phyloP scores from a whole-genome alignment of 306 rosid genomes.

The Begonia loranthoides region DNA sequence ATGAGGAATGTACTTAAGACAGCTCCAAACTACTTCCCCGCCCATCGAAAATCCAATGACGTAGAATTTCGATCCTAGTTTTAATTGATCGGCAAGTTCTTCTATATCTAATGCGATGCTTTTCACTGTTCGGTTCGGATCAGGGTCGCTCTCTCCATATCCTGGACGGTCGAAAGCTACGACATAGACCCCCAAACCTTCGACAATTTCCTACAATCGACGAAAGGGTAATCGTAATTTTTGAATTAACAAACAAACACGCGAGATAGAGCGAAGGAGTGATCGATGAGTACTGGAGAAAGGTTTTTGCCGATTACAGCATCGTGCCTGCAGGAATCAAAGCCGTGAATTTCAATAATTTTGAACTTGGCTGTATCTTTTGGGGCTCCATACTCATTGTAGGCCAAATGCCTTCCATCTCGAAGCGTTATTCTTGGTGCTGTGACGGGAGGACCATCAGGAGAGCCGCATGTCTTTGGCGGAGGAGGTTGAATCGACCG shows the following conservation, averaged over 20 bases:
- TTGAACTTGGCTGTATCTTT: conserved; percentile 55
- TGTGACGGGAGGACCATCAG: conserved; percentile 60
- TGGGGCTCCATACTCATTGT: conserved; percentile 64
- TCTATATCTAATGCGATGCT: conserved; percentile 70
- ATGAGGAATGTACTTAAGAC: conserved; percentile 73
- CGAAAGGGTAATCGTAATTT: conserved; percentile 1
- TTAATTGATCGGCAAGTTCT: conserved; percentile 76
- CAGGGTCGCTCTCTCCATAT: conserved; percentile 90
- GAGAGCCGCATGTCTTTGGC: conserved; percentile 61
- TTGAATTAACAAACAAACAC: too few species aligned
- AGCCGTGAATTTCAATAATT: conserved; percentile 47
- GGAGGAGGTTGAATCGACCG: conserved; percentile 67
- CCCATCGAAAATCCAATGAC: conserved; percentile 70
- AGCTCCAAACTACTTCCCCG: conserved; percentile 69
- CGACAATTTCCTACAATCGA: conserved; percentile 34
- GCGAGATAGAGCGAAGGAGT: background rate
- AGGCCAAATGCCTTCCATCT: conserved; percentile 85
- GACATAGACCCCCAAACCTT: conserved; percentile 47
- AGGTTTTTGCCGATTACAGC: conserved; percentile 24
- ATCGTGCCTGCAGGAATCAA: conserved; percentile 54
- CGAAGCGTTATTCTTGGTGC: conserved; percentile 63
- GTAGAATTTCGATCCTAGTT: conserved; percentile 64
- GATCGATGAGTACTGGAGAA: conserved; percentile 34
- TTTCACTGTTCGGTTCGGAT: conserved; percentile 61
- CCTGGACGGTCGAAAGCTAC: conserved; percentile 85